Percentiles rank a stretch among this genome's conserved stretches.
These are phyloP conservation scores for Trichoderma asperellum DNA, from an alignment of 2,329 filamentous ascomycete species.

Conservation along the genomic window DNA sequence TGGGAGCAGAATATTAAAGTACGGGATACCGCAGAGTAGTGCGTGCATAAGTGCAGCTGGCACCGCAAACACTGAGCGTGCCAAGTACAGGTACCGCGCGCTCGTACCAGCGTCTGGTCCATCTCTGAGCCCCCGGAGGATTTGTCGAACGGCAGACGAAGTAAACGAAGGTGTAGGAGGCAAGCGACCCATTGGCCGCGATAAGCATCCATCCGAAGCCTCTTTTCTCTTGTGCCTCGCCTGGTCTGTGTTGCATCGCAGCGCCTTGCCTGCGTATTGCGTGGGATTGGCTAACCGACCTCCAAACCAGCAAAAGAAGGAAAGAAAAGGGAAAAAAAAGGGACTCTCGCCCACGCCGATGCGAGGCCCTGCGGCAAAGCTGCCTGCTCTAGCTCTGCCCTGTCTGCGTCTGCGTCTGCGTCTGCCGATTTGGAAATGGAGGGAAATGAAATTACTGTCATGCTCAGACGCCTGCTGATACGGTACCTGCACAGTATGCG, in stretches of 20 bases:
- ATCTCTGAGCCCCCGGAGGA: not conserved
- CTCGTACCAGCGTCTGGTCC: not conserved
- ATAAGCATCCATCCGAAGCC: conserved; percentile 4
- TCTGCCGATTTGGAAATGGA: not conserved
- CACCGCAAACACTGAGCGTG: not conserved
- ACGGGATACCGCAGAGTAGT: conserved; percentile 10
- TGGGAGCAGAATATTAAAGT: conserved; percentile 17
- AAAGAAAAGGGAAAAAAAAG: not conserved
- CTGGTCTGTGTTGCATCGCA: conserved; percentile 7
- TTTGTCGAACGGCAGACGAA: not conserved
- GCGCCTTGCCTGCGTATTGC: not conserved
- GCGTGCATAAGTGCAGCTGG: conserved; percentile 9
- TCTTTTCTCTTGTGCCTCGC: not conserved
- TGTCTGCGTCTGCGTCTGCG: conserved; percentile 1
- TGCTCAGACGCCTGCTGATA: conserved; percentile 6
- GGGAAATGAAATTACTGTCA: conserved; percentile 18
- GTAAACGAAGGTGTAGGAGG: not conserved
- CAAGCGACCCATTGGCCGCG: conserved; percentile 4
- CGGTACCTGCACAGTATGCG: conserved; percentile 16
- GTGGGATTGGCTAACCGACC: not conserved
- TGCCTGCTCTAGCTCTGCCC: not conserved
- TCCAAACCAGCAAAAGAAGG: not conserved
- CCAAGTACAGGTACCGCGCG: not conserved
- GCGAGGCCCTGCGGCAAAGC: not conserved
- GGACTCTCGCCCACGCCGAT: conserved; percentile 10